Percentiles rank a stretch among this genome's conserved stretches.
Evolutionary conservation across 2,329 filamentous ascomycete species (phyloP).

Genomic region (Mollisiaceae sp.): DNA sequence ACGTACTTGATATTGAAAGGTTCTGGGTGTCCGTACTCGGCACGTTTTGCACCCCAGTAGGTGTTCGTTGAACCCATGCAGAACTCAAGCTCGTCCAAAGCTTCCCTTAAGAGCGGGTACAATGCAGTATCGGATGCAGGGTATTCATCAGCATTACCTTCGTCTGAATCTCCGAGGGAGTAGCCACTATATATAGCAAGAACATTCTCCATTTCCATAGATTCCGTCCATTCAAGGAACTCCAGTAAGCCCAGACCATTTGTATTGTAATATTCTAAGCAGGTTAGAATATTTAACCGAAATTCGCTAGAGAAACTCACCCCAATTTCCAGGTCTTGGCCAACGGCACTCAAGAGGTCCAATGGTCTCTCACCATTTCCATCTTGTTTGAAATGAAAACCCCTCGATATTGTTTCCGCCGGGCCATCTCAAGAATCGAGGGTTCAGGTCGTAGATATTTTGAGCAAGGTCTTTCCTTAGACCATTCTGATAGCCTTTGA

Average conservation of each 20-base stretch:
- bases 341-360: conserved; percentile 44
- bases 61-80: conserved; percentile 51
- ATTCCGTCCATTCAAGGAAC: conserved; percentile 48
- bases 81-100: conserved; percentile 57
- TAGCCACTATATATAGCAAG: conserved; percentile 54
- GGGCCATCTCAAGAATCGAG: conserved; percentile 65
- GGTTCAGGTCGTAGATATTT: conserved; percentile 56
- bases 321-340: conserved; percentile 49
- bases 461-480: conserved; percentile 60
- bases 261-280: conserved; percentile 45
- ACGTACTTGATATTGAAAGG: conserved; percentile 56
- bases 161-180: conserved; percentile 47
- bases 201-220: conserved; percentile 52
- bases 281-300: conserved; percentile 15
- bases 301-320: conserved; percentile 23
- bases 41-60: conserved; percentile 51
- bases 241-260: conserved; percentile 50
- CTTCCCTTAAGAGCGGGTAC: conserved; percentile 51
- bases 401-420: conserved; percentile 64
- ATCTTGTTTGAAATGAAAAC: conserved; percentile 36
- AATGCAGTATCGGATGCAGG: conserved; percentile 26
- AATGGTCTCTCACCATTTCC: conserved; percentile 48
- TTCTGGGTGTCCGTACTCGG: conserved; percentile 53
- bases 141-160: conserved; percentile 46
- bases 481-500: conserved; percentile 61